Percentiles rank a stretch among this genome's conserved stretches.
These are phyloP conservation scores for Aspergillus nidulans DNA, from an alignment of 495 filamentous ascomycete species.

Conservation along the genomic window DNA sequence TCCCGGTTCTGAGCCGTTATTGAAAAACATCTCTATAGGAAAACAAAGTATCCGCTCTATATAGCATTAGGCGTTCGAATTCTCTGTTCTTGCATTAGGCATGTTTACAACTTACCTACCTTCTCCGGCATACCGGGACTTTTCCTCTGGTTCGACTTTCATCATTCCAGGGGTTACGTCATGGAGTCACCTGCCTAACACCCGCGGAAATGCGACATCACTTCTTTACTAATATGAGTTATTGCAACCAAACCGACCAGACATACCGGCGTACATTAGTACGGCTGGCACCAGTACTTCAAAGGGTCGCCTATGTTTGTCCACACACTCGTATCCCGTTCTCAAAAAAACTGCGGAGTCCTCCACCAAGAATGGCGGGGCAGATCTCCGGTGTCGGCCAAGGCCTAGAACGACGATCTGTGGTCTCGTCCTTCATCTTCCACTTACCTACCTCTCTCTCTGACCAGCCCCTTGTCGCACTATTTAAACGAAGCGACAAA, in stretches of 20 bases:
- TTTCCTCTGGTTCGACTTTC: neutral
- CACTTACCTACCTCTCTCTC: conserved; percentile 26
- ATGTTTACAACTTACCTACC: neutral
- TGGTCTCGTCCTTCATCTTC: conserved; percentile 57
- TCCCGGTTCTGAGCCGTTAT: too few relatives aligned
- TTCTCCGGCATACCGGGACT: neutral
- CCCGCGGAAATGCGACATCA: too few relatives aligned
- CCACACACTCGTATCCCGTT: neutral
- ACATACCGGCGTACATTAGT: too few relatives aligned
- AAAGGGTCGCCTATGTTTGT: neutral
- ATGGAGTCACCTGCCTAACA: neutral
- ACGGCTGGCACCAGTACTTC: neutral
- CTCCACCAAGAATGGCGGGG: conserved; percentile 4
- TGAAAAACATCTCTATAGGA: too few relatives aligned
- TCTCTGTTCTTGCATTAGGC: neutral
- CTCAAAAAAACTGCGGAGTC: neutral
- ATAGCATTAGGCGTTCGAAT: too few relatives aligned
- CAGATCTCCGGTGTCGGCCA: neutral
- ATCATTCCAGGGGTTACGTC: neutral
- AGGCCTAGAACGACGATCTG: conserved; percentile 33
- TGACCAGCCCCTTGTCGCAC: conserved; percentile 40
- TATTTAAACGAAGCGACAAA: conserved; percentile 54
- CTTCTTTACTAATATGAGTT: too few relatives aligned
- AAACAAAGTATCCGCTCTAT: too few relatives aligned
- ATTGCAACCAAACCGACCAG: too few relatives aligned